These are phyloP conservation scores for Trametopsis cervina DNA, from an alignment of 768 basidiomycete genomes.

Conservation along the genomic window DNA sequence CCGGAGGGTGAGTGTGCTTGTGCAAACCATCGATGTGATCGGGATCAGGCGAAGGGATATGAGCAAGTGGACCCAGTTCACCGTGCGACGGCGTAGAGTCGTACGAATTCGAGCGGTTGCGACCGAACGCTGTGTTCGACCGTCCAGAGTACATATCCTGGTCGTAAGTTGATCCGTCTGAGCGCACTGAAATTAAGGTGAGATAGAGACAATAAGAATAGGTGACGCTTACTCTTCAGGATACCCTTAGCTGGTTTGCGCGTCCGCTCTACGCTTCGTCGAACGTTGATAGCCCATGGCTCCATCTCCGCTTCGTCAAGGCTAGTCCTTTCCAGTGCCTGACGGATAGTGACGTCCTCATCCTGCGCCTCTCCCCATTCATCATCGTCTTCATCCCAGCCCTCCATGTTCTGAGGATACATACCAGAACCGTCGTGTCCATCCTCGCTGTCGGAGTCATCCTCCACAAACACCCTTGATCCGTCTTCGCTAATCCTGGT, in stretches of 20 bases:
- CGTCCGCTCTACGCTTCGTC: slow-evolving; percentile 64
- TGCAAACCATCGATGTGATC: slow-evolving; percentile 86
- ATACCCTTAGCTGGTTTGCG: slow-evolving; percentile 75
- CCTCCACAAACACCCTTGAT: slow-evolving; percentile 60
- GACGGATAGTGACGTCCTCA: slow-evolving; percentile 69
- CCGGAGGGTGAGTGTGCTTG: slow-evolving; percentile 54
- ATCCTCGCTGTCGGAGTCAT: slow-evolving; percentile 39
- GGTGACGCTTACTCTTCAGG: slow-evolving; percentile 64
- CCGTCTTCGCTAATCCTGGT: slow-evolving; percentile 58
- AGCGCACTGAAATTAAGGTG: slow-evolving; percentile 9
- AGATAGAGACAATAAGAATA: slow-evolving; percentile 9
- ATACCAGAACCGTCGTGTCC: slow-evolving; percentile 30
- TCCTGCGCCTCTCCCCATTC: slow-evolving; percentile 66
- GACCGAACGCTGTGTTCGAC: slow-evolving; percentile 32
- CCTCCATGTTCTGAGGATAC: slow-evolving; percentile 32
- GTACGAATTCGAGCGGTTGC: slow-evolving; percentile 82
- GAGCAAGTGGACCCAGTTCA: slow-evolving; percentile 71
- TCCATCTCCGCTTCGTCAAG: slow-evolving; percentile 54
- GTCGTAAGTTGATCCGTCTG: slow-evolving; percentile 64
- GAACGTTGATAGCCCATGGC: slow-evolving; percentile 72
- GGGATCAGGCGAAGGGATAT: slow-evolving; percentile 77
- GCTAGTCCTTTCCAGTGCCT: slow-evolving; percentile 42
- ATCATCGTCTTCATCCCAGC: slow-evolving; percentile 77
- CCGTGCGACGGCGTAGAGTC: slow-evolving; percentile 44
- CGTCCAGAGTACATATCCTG: slow-evolving; percentile 46